A percentile compares a stretch with the other conserved stretches of the same genome.
Conservation (phyloP, 2,329 filamentous ascomycete genomes). For the Verticillium nubilum region DNA sequence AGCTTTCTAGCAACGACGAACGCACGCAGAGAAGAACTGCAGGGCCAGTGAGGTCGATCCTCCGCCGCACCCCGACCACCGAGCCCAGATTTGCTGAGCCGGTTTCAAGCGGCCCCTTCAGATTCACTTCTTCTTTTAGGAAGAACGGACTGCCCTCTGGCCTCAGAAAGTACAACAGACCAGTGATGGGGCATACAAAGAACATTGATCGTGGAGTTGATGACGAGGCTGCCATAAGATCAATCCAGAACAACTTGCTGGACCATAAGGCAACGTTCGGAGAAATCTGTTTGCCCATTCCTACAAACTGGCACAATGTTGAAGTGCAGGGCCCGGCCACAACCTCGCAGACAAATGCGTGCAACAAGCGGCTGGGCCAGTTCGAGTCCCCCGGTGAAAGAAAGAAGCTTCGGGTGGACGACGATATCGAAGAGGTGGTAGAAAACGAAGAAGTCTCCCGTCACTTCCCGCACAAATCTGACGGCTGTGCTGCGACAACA, state of each 20-base stretch:
- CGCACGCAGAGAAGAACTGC: not conserved
- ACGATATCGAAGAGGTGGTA: not conserved
- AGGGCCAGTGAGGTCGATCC: not conserved
- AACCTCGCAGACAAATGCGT: not conserved
- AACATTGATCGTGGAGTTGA: not conserved
- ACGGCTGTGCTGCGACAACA: not conserved
- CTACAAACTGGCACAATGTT: not conserved
- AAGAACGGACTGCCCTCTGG: not conserved
- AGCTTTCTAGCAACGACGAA: not conserved
- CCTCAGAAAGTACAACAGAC: not conserved
- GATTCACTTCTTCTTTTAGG: not conserved
- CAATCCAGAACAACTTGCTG: not conserved
- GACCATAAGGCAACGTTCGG: not conserved
- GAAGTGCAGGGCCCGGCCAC: not conserved
- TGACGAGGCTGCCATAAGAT: not conserved
- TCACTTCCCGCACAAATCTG: not conserved
- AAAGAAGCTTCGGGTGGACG: not conserved
- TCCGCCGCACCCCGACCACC: not conserved
- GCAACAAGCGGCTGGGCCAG: not conserved
- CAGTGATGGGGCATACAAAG: not conserved
- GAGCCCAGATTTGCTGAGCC: not conserved
- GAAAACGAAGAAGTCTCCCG: not conserved
- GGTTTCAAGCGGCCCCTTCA: not conserved
- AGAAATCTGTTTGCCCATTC: not conserved
- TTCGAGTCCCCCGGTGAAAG: not conserved